These are phyloP conservation scores for Cladorrhinum samala DNA, from an alignment of 495 filamentous ascomycete species.

Conservation along the genomic window DNA sequence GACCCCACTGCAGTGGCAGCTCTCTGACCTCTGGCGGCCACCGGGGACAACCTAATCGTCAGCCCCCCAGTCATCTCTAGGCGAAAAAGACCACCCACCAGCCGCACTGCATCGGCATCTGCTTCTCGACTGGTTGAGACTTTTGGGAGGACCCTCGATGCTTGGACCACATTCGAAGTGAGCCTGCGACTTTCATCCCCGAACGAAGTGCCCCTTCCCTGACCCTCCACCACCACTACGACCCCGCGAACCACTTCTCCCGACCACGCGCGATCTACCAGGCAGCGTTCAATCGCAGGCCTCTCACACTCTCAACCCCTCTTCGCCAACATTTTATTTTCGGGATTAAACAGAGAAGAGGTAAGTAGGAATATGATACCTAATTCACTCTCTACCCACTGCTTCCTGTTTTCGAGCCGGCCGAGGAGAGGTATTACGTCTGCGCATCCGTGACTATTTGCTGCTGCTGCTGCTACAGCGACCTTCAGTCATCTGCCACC, in stretches of 20 bases:
- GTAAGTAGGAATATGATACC: too few relatives aligned
- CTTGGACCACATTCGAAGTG: constrained; percentile 7
- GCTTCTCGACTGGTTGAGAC: constrained; percentile 1
- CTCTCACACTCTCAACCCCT: neutral
- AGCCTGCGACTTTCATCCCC: neutral
- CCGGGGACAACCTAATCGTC: constrained; percentile 17
- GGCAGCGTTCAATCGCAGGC: neutral
- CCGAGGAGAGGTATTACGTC: constrained; percentile 13
- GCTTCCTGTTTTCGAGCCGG: constrained; percentile 1
- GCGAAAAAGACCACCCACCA: constrained; percentile 21
- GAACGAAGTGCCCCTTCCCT: constrained; percentile 1
- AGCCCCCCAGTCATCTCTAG: constrained; percentile 6
- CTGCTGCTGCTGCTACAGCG: too few relatives aligned
- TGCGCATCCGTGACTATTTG: too few relatives aligned
- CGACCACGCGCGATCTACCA: constrained; percentile 3
- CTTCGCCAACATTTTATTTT: neutral
- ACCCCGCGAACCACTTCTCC: constrained; percentile 1
- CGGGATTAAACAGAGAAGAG: neutral
- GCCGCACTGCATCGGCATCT: constrained; percentile 22
- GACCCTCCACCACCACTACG: constrained; percentile 14
- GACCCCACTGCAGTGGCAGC: constrained; percentile 9
- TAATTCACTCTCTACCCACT: too few relatives aligned
- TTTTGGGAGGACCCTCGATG: constrained; percentile 1
- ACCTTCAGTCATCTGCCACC: neutral
- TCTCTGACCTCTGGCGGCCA: constrained; percentile 18